Conservation (phyloP, 2,329 filamentous ascomycete species). For the Exophiala sideris region DNA sequence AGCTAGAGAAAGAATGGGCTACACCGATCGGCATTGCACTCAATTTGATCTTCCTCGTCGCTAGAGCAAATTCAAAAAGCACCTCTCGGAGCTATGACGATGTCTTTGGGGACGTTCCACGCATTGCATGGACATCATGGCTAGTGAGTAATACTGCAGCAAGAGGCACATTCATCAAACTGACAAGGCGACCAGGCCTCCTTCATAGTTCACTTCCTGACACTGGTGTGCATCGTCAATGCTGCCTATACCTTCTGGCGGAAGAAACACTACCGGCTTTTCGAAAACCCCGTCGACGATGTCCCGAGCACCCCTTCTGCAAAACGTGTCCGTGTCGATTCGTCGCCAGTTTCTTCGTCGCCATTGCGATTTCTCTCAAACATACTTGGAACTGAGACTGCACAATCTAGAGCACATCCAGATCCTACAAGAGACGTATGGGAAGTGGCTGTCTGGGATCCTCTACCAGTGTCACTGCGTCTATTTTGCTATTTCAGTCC, state of each 20-base stretch:
- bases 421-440: slow-evolving; percentile 83
- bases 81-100: slow-evolving; percentile 63
- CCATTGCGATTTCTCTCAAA: slow-evolving; percentile 72
- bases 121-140: slow-evolving; percentile 65
- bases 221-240: slow-evolving; percentile 67
- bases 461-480: slow-evolving; percentile 74
- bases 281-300: slow-evolving; percentile 78
- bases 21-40: slow-evolving; percentile 69
- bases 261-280: slow-evolving; percentile 83
- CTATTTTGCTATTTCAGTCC: slow-evolving; percentile 91
- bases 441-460: slow-evolving; percentile 93
- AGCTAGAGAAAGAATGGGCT: slow-evolving; percentile 67
- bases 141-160: slow-evolving; percentile 47
- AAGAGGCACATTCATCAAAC: neutral
- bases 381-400: slow-evolving; percentile 64
- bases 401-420: slow-evolving; percentile 80
- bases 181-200: slow-evolving; percentile 52
- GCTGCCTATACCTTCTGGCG: slow-evolving; percentile 77
- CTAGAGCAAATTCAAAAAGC: slow-evolving; percentile 69
- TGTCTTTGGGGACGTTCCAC: slow-evolving; percentile 71
- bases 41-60: slow-evolving; percentile 78
- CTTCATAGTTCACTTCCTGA: slow-evolving; percentile 68
- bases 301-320: slow-evolving; percentile 78
- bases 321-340: slow-evolving; percentile 82
- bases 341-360: slow-evolving; percentile 72